These are phyloP conservation scores for Cladosporium oxysporum DNA, from an alignment of 2,329 filamentous ascomycete species.

Conservation along the genomic window DNA sequence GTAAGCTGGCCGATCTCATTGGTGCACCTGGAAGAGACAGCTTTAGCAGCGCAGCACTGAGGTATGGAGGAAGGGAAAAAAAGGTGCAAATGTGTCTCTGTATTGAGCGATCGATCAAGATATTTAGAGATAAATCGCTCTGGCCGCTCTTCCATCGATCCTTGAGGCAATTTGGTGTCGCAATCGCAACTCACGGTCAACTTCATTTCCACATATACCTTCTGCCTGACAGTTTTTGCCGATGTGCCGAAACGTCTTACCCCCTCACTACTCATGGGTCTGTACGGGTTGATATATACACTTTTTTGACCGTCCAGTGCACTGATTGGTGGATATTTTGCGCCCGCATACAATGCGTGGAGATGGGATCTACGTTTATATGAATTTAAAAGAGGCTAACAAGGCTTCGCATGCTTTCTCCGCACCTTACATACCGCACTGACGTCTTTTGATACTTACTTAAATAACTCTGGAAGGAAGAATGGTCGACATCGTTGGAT, in stretches of 20 bases:
- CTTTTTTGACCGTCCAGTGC: not conserved
- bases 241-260: not conserved
- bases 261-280: not conserved
- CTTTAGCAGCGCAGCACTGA: not conserved
- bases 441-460: not conserved
- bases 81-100: not conserved
- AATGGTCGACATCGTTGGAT: not conserved
- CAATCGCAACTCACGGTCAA: not conserved
- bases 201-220: not conserved
- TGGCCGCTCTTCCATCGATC: not conserved
- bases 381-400: not conserved
- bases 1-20: not conserved
- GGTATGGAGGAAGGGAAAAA: not conserved
- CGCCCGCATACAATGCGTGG: not conserved
- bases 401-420: constrained; percentile 4
- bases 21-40: not conserved
- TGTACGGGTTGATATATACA: not conserved
- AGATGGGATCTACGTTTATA: not conserved
- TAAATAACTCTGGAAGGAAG: not conserved
- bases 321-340: constrained; percentile 3
- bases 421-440: not conserved
- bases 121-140: not conserved
- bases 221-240: not conserved
- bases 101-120: not conserved
- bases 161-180: not conserved